Base-by-base conservation (phyloP, 768 basidiomycete genomes). In the Leccinum uliginosum region DNA sequence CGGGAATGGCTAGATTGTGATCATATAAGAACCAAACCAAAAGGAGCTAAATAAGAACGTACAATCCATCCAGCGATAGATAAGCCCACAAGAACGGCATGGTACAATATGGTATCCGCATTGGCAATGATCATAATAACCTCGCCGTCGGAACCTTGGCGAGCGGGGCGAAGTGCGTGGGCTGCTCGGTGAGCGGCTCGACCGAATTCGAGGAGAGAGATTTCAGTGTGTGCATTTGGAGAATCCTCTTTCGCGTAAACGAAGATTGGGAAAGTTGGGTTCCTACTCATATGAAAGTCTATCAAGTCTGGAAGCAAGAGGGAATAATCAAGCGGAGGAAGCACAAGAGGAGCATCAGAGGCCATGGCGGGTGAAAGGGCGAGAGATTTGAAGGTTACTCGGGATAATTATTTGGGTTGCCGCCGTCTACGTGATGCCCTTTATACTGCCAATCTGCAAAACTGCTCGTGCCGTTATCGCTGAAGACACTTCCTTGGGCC, bases 31-130 rank as follows among this genome's bases (percentile, higher is more conserved):
- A 59, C 1, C 68, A 59, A 10, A 14, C 15, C 3, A 27, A 15
- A 53, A 69, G 74, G 19, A 71, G 53, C 26, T 68, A 24, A 3
- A 63, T 57, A 43, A 73, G 21, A 0, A 59, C 67, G 29, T 54
- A 72, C 71, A 0, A 70, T 51, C 56, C 70, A 73, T 19, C 77
- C 78, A 6, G 78, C 76, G 9, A 74, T 64, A 2, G 77, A 65
- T 45, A 79, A 69, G 7, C 77, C 76, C 0, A 45, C 32, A 5
- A 71, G 64, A 12, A 68, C 51, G 4, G 72, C 67, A 45, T 75
- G 71, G 47, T 76, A 68, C 14, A 73, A 63, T 17, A 75, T 49
- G 2, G 69, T 70, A 43, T 79, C 78, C 0, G 57, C 61, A 6
- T 67, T 67, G 3, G 62, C 68, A 0, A 71, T 59, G 15, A 71